Conservation (phyloP, 164 flowering plant species). For the Vitis rupestris region DNA sequence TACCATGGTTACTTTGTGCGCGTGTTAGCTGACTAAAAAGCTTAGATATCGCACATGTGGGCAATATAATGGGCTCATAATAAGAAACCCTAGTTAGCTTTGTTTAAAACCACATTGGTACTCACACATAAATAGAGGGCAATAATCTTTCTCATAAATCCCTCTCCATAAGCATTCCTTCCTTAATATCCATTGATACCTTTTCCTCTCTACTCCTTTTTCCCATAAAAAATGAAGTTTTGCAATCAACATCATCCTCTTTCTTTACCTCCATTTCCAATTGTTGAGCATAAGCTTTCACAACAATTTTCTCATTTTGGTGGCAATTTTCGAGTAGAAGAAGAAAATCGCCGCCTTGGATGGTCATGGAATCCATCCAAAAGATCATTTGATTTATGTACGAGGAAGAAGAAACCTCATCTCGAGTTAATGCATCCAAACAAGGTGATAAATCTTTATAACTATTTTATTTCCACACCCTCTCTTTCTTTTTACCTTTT, state of each 20-base stretch:
- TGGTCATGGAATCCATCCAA: conserved; percentile 1
- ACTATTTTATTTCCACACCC: too few species aligned
- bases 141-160: too few species aligned
- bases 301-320: not conserved
- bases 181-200: too few species aligned
- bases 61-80: too few species aligned
- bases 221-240: not conserved
- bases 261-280: not conserved
- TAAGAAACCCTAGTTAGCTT: too few species aligned
- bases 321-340: conserved; percentile 12
- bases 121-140: too few species aligned
- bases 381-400: not conserved
- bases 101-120: too few species aligned
- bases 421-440: not conserved
- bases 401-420: not conserved
- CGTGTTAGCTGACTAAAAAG: too few species aligned
- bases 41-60: too few species aligned
- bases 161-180: too few species aligned
- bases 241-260: conserved; percentile 6
- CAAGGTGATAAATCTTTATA: not conserved
- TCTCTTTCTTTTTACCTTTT: not conserved
- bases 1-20: too few species aligned
- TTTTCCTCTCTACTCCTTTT: too few species aligned
- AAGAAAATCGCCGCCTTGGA: conserved; percentile 4
- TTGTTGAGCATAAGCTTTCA: not conserved